Evolutionary conservation across 208 protist genomes (phyloP).

Genomic region (Crithidia mellificae): DNA sequence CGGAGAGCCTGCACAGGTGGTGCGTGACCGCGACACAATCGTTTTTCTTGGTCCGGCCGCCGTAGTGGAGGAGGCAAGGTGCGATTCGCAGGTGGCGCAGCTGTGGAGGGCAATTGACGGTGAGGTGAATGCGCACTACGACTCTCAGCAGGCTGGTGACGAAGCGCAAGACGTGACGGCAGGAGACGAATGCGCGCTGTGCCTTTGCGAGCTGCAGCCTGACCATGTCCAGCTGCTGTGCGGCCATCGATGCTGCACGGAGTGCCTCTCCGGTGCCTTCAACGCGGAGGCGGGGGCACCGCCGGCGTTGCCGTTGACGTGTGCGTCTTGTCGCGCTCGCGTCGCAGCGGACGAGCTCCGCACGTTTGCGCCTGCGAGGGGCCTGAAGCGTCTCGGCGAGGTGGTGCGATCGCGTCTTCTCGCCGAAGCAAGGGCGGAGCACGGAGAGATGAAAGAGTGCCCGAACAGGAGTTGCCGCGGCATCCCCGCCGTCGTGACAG

Average conservation of each 20-base stretch:
- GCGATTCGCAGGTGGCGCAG: neutral
- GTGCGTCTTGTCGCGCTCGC: neutral
- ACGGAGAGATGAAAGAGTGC: constrained; percentile 8
- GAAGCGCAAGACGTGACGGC: neutral
- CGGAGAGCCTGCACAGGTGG: no score
- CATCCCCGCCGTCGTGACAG: constrained; percentile 3
- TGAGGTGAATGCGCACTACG: constrained; percentile 8
- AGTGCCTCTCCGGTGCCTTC: constrained; percentile 12
- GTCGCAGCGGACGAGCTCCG: constrained; percentile 1
- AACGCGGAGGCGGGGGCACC: constrained; percentile 9
- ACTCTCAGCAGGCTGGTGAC: neutral
- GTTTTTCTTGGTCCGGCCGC: neutral
- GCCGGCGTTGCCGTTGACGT: constrained; percentile 5
- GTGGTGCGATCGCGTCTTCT: neutral
- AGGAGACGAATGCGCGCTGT: neutral
- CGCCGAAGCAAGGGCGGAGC: neutral
- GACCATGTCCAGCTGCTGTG: constrained; percentile 1
- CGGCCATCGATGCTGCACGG: constrained; percentile 10
- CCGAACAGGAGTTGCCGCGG: constrained; percentile 19
- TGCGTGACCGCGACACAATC: constrained; percentile 6
- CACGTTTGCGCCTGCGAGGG: neutral
- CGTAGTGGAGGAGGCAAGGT: neutral
- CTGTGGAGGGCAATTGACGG: constrained; percentile 12
- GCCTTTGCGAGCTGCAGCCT: constrained; percentile 4
- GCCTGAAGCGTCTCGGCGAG: constrained; percentile 1